These are phyloP conservation scores for Lasiodiplodia gonubiensis DNA, from an alignment of 2,329 filamentous ascomycete genomes.

Conservation along the genomic window DNA sequence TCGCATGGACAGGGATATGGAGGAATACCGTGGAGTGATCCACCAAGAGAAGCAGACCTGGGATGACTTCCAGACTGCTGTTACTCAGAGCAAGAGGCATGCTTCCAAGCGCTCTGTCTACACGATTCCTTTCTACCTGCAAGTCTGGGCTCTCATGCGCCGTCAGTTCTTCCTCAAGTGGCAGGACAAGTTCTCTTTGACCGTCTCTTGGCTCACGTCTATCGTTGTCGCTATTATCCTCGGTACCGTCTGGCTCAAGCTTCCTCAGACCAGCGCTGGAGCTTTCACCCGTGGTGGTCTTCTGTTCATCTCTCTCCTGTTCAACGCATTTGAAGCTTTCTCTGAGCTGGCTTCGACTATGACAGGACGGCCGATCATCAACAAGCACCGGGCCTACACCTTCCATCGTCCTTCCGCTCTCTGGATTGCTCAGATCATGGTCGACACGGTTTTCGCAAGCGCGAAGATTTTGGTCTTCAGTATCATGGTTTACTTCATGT, in stretches of 20 bases:
- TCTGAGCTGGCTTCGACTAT: conserved; percentile 77
- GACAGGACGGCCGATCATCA: conserved; percentile 76
- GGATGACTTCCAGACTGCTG: conserved; percentile 77
- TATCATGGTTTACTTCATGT: conserved; percentile 82
- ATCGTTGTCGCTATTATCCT: conserved; percentile 79
- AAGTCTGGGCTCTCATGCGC: conserved; percentile 82
- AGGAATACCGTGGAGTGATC: conserved; percentile 68
- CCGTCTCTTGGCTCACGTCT: conserved; percentile 72
- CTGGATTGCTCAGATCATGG: conserved; percentile 82
- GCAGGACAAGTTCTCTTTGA: conserved; percentile 80
- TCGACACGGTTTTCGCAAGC: conserved; percentile 75
- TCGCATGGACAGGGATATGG: conserved; percentile 69
- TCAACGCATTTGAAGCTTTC: conserved; percentile 88
- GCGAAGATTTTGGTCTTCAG: conserved; percentile 71
- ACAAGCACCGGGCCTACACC: conserved; percentile 83
- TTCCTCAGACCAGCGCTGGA: conserved; percentile 67
- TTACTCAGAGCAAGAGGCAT: conserved; percentile 78
- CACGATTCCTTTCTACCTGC: conserved; percentile 79
- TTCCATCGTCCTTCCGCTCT: conserved; percentile 83
- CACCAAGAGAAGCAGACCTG: conserved; percentile 69
- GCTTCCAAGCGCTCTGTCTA: conserved; percentile 78
- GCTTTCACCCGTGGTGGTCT: conserved; percentile 84
- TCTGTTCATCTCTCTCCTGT: conserved; percentile 78
- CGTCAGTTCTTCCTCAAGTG: conserved; percentile 85
- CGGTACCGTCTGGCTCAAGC: conserved; percentile 78